Evolutionary conservation across 768 basidiomycete species (phyloP).

Genomic region (Mycena crocata): DNA sequence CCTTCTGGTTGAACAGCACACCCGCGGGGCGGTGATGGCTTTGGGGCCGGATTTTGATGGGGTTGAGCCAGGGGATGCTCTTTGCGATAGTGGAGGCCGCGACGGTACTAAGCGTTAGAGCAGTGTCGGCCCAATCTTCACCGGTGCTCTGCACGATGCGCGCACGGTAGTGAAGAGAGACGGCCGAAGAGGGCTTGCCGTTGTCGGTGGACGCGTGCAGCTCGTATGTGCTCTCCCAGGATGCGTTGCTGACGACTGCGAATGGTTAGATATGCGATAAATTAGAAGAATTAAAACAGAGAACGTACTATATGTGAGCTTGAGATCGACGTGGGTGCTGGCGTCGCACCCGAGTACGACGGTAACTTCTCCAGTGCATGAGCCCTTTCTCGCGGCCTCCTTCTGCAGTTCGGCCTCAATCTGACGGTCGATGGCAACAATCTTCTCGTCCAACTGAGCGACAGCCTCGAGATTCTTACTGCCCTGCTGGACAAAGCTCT

Average conservation of each 20-base stretch:
- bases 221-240: slow-evolving; percentile 69
- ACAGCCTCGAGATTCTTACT: slow-evolving; percentile 49
- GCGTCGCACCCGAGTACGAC: slow-evolving; percentile 57
- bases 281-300: not conserved
- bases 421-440: slow-evolving; percentile 51
- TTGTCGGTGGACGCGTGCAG: slow-evolving; percentile 62
- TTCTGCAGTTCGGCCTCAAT: slow-evolving; percentile 52
- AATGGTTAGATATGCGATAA: not conserved
- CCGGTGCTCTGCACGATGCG: slow-evolving; percentile 66
- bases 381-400: slow-evolving; percentile 48
- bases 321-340: slow-evolving; percentile 53
- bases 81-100: slow-evolving; percentile 47
- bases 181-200: slow-evolving; percentile 56
- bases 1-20: slow-evolving; percentile 3
- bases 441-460: slow-evolving; percentile 51
- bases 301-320: slow-evolving; percentile 63
- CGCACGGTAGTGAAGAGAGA: slow-evolving; percentile 67
- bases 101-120: slow-evolving; percentile 65
- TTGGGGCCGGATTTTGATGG: slow-evolving; percentile 47
- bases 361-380: slow-evolving; percentile 48
- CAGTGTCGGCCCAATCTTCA: slow-evolving; percentile 67
- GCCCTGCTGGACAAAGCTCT: slow-evolving; percentile 52
- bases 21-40: not conserved
- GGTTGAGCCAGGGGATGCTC: slow-evolving; percentile 47
- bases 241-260: slow-evolving; percentile 62